Evolutionary conservation across 768 basidiomycete genomes (phyloP), one percentile per base, ranked within the genome.

Genomic region (Pulveroboletus sp.): DNA sequence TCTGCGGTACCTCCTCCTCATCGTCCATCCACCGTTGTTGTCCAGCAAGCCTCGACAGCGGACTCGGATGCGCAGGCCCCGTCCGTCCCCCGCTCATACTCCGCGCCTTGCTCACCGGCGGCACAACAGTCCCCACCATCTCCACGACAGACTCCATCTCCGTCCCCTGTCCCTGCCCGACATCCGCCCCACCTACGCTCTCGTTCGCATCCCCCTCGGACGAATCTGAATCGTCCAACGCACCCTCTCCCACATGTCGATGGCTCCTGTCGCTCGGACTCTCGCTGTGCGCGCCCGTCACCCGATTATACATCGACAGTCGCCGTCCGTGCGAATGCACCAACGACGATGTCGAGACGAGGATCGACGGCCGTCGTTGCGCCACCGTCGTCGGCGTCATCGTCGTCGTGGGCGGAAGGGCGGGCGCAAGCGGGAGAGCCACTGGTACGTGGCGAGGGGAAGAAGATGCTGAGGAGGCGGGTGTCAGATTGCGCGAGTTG

Each of bases 161-260:
- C n/a, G n/a, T n/a, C n/a, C n/a, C n/a, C n/a, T n/a, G n/a, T 49
- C 65, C 65, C 22, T 20, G 48, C 22, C 55, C 52, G 12, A 55
- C 49, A 16, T 55, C 50, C n/a, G 56, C 50, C 9, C 58, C 60
- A 9, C 22, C 47, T 12, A 52, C 48, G 9, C 57, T 54, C 24
- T 62, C 64, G 24, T 62, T 54, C 34, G 40, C 58, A 13, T 43
- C 54, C 5, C 50, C 44, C 12, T 69, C 76, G 2, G 77, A 78
- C 1, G 86, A 86, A 68, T 89, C 87, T 0, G 86, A 89, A 59
- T 89, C 86, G 50, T 86, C 84, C 4, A 91, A 67, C 2, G 83
- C 85, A 23, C 88, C 86, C 59, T 89, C 89, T 5, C 88, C 88
- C 11, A 84, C 79, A 57, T 88, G 82, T 2, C 79, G 71, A 27